Conservation (phyloP, 2,329 filamentous ascomycete genomes). For the Chalaropsis ovoidea region DNA sequence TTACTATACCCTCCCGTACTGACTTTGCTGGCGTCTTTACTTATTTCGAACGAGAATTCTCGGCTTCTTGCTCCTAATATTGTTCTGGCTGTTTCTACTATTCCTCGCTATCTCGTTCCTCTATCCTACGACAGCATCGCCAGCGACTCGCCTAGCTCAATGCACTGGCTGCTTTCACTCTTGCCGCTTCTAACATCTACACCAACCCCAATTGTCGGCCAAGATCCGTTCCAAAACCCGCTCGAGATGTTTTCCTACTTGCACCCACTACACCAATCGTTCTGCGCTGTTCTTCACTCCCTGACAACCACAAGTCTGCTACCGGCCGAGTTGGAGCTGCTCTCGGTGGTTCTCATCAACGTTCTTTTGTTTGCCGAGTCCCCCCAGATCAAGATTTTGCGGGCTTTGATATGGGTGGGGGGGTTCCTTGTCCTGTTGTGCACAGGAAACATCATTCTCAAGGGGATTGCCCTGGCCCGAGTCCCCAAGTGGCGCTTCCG, state of each 20-base stretch:
- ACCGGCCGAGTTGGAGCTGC: slow-evolving; percentile 73
- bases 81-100: slow-evolving; percentile 65
- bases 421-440: slow-evolving; percentile 63
- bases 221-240: slow-evolving; percentile 1
- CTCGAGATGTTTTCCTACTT: slow-evolving; percentile 33
- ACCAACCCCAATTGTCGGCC: neutral
- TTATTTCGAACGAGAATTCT: slow-evolving; percentile 53
- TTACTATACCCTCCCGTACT: slow-evolving; percentile 75
- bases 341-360: slow-evolving; percentile 74
- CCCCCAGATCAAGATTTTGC: slow-evolving; percentile 75
- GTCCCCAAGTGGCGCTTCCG: slow-evolving; percentile 87
- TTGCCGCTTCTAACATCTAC: slow-evolving; percentile 47
- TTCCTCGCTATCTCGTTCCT: slow-evolving; percentile 65
- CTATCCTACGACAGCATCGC: slow-evolving; percentile 31
- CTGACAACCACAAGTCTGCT: slow-evolving; percentile 84
- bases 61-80: slow-evolving; percentile 65
- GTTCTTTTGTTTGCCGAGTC: slow-evolving; percentile 66
- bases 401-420: slow-evolving; percentile 75
- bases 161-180: slow-evolving; percentile 73
- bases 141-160: slow-evolving; percentile 29
- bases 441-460: slow-evolving; percentile 64
- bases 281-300: slow-evolving; percentile 63
- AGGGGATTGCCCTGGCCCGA: slow-evolving; percentile 75
- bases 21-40: slow-evolving; percentile 65
- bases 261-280: slow-evolving; percentile 72